Percentiles rank a stretch among this genome's conserved stretches.
Evolutionary conservation across 83 land plant genomes (phyloP).

Genomic region (Isoetes engelmannii): DNA sequence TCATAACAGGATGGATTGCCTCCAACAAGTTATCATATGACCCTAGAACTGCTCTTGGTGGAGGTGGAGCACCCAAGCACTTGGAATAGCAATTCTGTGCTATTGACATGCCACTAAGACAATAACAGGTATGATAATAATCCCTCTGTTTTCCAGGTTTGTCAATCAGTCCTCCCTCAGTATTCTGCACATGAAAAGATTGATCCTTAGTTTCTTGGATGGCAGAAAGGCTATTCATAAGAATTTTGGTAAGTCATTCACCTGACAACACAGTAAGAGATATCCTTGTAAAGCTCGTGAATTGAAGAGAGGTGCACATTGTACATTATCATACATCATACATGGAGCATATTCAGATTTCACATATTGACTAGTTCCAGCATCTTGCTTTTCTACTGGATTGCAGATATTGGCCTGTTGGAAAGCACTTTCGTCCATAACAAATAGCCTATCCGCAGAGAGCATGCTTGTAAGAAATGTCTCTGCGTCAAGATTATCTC

Average conservation of each 20-base stretch:
- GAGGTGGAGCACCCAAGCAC: slow-evolving; percentile 42
- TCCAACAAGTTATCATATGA: slow-evolving; percentile 72
- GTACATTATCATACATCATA: not conserved
- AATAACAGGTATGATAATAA: slow-evolving; percentile 87
- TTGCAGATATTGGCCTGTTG: slow-evolving; percentile 19
- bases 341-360: too few species aligned
- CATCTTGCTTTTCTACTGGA: not conserved
- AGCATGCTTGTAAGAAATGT: not conserved
- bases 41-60: slow-evolving; percentile 60
- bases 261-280: slow-evolving; percentile 84
- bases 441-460: not conserved
- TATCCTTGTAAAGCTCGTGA: slow-evolving; percentile 73
- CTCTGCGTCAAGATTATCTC: not conserved
- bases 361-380: too few species aligned
- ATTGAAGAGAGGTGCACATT: slow-evolving; percentile 57
- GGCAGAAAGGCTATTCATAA: not conserved
- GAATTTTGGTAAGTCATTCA: slow-evolving; percentile 17
- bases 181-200: slow-evolving; percentile 37
- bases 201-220: not conserved
- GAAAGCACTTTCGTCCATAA: slow-evolving; percentile 28
- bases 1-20: slow-evolving; percentile 74
- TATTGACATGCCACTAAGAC: slow-evolving; percentile 79
- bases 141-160: slow-evolving; percentile 81
- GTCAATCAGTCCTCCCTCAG: slow-evolving; percentile 78
- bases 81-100: slow-evolving; percentile 53